These are phyloP conservation scores for Ganoderma lingzhi DNA, from an alignment of 1,284 basidiomycete species.

Conservation along the genomic window DNA sequence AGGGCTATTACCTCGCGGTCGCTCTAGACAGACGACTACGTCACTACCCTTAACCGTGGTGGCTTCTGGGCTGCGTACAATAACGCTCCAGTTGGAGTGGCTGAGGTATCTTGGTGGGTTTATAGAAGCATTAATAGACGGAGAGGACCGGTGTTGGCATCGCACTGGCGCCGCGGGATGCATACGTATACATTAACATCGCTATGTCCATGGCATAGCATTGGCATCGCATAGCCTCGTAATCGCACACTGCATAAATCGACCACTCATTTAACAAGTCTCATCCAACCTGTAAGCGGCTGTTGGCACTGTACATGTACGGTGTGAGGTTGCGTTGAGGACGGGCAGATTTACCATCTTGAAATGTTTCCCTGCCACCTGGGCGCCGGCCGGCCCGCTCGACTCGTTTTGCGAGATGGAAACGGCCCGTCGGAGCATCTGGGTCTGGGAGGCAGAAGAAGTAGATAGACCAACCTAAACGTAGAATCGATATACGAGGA, in stretches of 20 bases:
- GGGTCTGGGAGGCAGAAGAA: too few species aligned
- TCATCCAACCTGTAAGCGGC: too few species aligned
- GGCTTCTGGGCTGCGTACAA: background rate
- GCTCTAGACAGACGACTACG: background rate
- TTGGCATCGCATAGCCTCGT: constrained; percentile 12
- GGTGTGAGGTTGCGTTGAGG: too few species aligned
- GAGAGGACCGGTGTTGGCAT: too few species aligned
- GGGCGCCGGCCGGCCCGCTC: too few species aligned
- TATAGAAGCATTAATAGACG: background rate
- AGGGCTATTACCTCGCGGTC: background rate
- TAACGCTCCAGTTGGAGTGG: background rate
- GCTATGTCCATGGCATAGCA: constrained; percentile 18
- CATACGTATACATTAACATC: constrained; percentile 9
- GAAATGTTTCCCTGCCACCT: too few species aligned
- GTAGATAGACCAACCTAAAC: too few species aligned
- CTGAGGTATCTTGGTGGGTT: background rate
- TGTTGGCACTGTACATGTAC: too few species aligned
- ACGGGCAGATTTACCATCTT: too few species aligned
- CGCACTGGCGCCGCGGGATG: background rate
- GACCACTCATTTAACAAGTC: background rate
- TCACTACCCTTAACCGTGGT: background rate
- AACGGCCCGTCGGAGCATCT: too few species aligned
- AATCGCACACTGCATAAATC: background rate
- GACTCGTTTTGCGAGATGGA: too few species aligned
- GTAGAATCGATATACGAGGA: too few species aligned